Conservation (phyloP, 1,284 basidiomycete species). For the Blastosporella zonata region DNA sequence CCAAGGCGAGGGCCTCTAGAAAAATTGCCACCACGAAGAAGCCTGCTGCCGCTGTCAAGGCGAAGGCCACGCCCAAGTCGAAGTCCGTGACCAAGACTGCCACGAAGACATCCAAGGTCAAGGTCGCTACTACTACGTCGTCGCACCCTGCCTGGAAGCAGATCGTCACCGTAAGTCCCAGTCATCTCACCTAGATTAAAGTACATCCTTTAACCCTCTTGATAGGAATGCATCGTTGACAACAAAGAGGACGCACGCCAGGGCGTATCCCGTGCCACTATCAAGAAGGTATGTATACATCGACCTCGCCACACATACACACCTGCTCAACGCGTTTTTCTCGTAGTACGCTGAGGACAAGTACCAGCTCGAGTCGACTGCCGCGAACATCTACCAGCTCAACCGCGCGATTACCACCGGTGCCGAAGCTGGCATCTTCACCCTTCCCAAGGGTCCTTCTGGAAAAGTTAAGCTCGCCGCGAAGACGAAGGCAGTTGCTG, state of each 20-base stretch:
- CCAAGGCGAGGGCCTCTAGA: constrained; percentile 33
- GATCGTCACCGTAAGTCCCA: constrained; percentile 49
- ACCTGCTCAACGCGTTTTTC: background rate
- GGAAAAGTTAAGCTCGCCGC: constrained; percentile 63
- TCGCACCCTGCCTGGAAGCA: constrained; percentile 61
- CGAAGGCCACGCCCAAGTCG: constrained; percentile 26
- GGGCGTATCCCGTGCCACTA: constrained; percentile 73
- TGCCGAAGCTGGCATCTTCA: constrained; percentile 58
- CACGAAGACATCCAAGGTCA: constrained; percentile 29
- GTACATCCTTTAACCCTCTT: constrained; percentile 7
- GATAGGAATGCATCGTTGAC: constrained; percentile 65
- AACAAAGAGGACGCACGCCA: constrained; percentile 63
- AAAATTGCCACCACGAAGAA: constrained; percentile 27
- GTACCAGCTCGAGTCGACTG: constrained; percentile 61
- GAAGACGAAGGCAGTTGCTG: constrained; percentile 35
- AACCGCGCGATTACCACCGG: constrained; percentile 72
- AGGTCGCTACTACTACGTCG: constrained; percentile 23
- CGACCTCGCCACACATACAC: constrained; percentile 2
- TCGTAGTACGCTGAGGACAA: constrained; percentile 69
- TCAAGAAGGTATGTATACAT: constrained; percentile 66
- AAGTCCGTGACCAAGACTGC: constrained; percentile 21
- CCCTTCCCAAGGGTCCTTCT: constrained; percentile 71
- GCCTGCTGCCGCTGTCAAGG: constrained; percentile 27
- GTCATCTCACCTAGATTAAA: background rate
- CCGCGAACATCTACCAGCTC: constrained; percentile 61